phyloP scores from a whole-genome alignment of 164 flowering plant species.

The Amborella trichopoda region DNA sequence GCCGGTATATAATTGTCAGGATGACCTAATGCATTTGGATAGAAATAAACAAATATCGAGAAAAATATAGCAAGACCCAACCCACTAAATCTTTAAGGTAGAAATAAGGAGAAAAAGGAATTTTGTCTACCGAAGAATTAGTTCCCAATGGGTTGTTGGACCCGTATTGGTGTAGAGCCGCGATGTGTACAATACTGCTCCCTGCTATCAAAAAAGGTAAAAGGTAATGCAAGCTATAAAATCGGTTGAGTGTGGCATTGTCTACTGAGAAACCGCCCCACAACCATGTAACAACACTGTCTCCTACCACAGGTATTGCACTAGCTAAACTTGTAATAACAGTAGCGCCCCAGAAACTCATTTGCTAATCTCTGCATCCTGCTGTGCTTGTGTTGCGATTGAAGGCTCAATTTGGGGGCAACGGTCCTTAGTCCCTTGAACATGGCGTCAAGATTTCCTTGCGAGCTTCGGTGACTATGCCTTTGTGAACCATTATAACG shows the following conservation, averaged over 20 bases:
- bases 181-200: not conserved
- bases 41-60: not conserved
- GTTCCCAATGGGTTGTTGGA: not conserved
- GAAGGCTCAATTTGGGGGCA: too few relatives aligned
- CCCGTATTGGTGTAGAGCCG: not conserved
- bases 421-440: too few relatives aligned
- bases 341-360: too few relatives aligned
- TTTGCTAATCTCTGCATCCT: too few relatives aligned
- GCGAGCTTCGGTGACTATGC: too few relatives aligned
- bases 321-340: not conserved
- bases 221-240: not conserved
- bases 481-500: too few relatives aligned
- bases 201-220: not conserved
- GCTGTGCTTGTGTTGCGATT: too few relatives aligned
- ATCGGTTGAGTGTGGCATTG: not conserved
- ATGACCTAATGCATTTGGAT: not conserved
- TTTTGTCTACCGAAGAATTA: not conserved
- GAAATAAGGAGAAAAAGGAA: too few relatives aligned
- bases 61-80: not conserved
- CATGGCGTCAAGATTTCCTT: too few relatives aligned
- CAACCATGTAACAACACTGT: slow-evolving; percentile 17
- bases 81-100: too few relatives aligned
- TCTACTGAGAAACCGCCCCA: slow-evolving; percentile 18
- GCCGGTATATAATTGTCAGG: not conserved
- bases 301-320: slow-evolving; percentile 13